phyloP scores from a whole-genome alignment of 202 grass and related monocot species.

The Setaria italica region DNA sequence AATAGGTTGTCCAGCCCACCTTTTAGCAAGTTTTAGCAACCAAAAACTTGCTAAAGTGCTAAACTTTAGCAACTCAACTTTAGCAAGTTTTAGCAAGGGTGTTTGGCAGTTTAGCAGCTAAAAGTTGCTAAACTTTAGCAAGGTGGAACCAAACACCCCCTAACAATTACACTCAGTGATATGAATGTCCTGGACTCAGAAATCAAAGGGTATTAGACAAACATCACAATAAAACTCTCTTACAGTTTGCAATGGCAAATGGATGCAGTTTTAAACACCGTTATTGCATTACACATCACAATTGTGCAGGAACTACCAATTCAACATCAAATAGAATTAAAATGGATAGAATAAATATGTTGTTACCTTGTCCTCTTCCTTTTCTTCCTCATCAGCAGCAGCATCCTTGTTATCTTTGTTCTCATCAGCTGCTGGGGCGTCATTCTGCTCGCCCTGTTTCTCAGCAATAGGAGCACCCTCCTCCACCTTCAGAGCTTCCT shows the following conservation, averaged over 20 bases:
- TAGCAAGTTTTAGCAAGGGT: too few species aligned
- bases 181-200: background rate
- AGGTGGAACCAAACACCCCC: too few species aligned
- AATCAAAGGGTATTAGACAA: background rate
- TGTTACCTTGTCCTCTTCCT: slow-evolving; percentile 88
- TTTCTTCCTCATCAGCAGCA: slow-evolving; percentile 67
- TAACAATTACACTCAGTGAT: background rate
- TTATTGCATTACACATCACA: background rate
- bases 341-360: background rate
- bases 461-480: slow-evolving; percentile 52
- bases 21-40: too few species aligned
- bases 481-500: slow-evolving; percentile 60
- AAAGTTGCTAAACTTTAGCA: too few species aligned
- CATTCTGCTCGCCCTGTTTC: slow-evolving; percentile 60
- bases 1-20: too few species aligned
- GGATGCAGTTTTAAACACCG: background rate
- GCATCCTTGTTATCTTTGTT: slow-evolving; percentile 67
- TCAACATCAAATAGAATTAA: background rate
- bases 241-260: background rate
- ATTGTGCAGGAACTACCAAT: background rate
- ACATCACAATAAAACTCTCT: background rate
- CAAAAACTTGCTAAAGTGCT: too few species aligned
- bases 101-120: too few species aligned
- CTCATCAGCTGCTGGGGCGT: slow-evolving; percentile 48
- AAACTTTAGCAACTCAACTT: too few species aligned